phyloP scores from a whole-genome alignment of 371 early-diverging fungal genomes.

The Lichtheimia corymbifera region DNA sequence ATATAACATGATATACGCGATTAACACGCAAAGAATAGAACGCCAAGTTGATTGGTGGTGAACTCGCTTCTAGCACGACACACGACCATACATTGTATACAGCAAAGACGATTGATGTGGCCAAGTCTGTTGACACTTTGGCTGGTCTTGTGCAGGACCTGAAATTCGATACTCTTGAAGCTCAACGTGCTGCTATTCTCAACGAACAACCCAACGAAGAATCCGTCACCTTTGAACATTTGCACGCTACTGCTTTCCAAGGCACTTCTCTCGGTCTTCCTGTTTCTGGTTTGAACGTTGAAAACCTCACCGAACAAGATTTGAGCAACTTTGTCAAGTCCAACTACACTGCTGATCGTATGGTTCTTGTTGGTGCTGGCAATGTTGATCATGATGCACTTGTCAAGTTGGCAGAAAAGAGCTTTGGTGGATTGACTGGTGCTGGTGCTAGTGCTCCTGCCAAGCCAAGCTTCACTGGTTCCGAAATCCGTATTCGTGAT shows the following conservation, averaged over 20 bases:
- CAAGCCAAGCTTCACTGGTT: slow-evolving; percentile 81
- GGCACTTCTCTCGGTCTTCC: slow-evolving; percentile 85
- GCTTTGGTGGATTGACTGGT: slow-evolving; percentile 65
- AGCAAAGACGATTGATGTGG: slow-evolving; percentile 84
- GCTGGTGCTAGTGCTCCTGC: slow-evolving; percentile 5
- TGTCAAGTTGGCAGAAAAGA: slow-evolving; percentile 85
- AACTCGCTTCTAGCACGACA: slow-evolving; percentile 92
- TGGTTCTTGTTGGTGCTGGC: slow-evolving; percentile 92
- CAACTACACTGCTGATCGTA: slow-evolving; percentile 90
- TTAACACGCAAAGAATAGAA: neutral
- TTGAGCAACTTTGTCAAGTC: slow-evolving; percentile 76
- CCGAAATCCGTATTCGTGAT: slow-evolving; percentile 89
- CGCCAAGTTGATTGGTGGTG: slow-evolving; percentile 88
- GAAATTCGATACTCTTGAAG: slow-evolving; percentile 60
- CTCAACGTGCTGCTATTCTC: slow-evolving; percentile 85
- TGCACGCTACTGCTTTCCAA: slow-evolving; percentile 95
- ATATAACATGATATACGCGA: neutral
- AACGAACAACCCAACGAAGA: slow-evolving; percentile 78
- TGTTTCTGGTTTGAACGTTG: slow-evolving; percentile 88
- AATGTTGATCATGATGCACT: slow-evolving; percentile 89
- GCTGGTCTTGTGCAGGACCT: slow-evolving; percentile 85
- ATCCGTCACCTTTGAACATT: slow-evolving; percentile 85
- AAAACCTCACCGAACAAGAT: slow-evolving; percentile 77
- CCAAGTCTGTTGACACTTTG: slow-evolving; percentile 79
- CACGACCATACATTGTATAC: slow-evolving; percentile 96